Evolutionary conservation across 2,329 filamentous ascomycete species (phyloP).

Genomic region (Cytospora chrysosperma): DNA sequence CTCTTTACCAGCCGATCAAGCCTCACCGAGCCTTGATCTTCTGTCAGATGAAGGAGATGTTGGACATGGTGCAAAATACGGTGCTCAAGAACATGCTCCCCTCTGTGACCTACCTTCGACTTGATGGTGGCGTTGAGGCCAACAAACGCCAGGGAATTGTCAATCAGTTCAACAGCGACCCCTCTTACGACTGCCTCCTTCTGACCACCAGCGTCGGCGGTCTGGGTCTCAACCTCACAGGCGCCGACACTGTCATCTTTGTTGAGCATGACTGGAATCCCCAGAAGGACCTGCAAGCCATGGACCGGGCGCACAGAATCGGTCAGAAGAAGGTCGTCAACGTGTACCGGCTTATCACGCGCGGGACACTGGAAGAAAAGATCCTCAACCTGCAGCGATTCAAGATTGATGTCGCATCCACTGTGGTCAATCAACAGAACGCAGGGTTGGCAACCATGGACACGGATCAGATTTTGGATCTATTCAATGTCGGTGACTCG

Average conservation of each 20-base stretch:
- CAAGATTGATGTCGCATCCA: slow-evolving; percentile 98
- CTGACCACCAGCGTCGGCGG: slow-evolving; percentile 95
- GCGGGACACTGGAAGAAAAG: slow-evolving; percentile 96
- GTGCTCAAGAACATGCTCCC: slow-evolving; percentile 90
- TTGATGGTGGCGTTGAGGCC: slow-evolving; percentile 90
- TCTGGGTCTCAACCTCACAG: slow-evolving; percentile 89
- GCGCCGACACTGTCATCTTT: slow-evolving; percentile 97
- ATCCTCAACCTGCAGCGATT: slow-evolving; percentile 97
- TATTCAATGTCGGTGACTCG: slow-evolving; percentile 87
- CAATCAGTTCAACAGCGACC: slow-evolving; percentile 98
- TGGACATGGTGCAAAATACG: slow-evolving; percentile 96
- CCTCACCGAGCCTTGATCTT: slow-evolving; percentile 95
- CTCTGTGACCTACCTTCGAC: slow-evolving; percentile 86
- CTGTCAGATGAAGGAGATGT: slow-evolving; percentile 99
- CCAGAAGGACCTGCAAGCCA: slow-evolving; percentile 96
- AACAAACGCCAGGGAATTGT: slow-evolving; percentile 95
- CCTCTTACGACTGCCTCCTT: slow-evolving; percentile 90
- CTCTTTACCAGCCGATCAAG: slow-evolving; percentile 78
- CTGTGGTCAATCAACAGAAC: slow-evolving; percentile 98
- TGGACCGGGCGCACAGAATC: slow-evolving; percentile 97
- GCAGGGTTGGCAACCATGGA: slow-evolving; percentile 94
- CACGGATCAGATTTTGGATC: slow-evolving; percentile 94
- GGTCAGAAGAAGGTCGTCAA: slow-evolving; percentile 99
- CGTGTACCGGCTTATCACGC: slow-evolving; percentile 93
- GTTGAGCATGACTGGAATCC: slow-evolving; percentile 99